Percentiles rank a stretch among this genome's conserved stretches.
phyloP scores from a whole-genome alignment of 495 filamentous ascomycete species.

The Pyrenopolyporus hunteri region DNA sequence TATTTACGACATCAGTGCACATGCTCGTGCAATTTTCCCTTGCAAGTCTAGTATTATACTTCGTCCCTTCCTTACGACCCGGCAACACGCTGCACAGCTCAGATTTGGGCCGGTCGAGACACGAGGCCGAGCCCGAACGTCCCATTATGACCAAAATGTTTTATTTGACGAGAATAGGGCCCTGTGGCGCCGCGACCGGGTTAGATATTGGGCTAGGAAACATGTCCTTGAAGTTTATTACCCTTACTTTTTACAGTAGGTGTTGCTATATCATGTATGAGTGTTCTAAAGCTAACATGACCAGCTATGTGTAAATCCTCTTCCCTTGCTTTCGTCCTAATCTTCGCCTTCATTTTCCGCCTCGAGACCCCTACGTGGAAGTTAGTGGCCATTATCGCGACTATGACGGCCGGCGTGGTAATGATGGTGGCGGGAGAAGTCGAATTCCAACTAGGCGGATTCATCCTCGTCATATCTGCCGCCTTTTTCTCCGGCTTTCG shows the following conservation, averaged over 20 bases:
- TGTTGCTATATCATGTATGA: conserved; percentile 11
- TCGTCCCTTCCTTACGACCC: conserved; percentile 85
- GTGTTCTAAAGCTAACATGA: conserved; percentile 5
- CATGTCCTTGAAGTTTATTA: conserved; percentile 93
- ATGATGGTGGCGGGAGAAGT: conserved; percentile 99
- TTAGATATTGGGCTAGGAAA: conserved; percentile 97
- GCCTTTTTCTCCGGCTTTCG: conserved; percentile 96
- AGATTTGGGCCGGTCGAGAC: conserved; percentile 55
- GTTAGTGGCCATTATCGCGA: conserved; percentile 82
- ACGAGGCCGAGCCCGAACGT: conserved; percentile 63
- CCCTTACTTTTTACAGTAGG: conserved; percentile 93
- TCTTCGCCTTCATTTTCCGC: conserved; percentile 94
- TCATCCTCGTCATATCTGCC: conserved; percentile 88
- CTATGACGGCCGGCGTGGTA: conserved; percentile 93
- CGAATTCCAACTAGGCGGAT: conserved; percentile 87
- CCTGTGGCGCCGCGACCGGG: conserved; percentile 91
- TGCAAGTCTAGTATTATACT: conserved; percentile 76
- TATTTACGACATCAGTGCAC: conserved; percentile 94
- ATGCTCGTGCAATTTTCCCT: conserved; percentile 96
- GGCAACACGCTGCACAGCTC: conserved; percentile 51
- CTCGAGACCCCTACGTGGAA: conserved; percentile 87
- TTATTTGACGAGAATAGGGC: conserved; percentile 90
- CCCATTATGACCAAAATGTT: conserved; percentile 90
- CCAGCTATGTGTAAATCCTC: conserved; percentile 99
- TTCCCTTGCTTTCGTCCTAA: conserved; percentile 88